phyloP scores from a whole-genome alignment of 495 filamentous ascomycete genomes.

The Aspergillus sclerotioniger region DNA sequence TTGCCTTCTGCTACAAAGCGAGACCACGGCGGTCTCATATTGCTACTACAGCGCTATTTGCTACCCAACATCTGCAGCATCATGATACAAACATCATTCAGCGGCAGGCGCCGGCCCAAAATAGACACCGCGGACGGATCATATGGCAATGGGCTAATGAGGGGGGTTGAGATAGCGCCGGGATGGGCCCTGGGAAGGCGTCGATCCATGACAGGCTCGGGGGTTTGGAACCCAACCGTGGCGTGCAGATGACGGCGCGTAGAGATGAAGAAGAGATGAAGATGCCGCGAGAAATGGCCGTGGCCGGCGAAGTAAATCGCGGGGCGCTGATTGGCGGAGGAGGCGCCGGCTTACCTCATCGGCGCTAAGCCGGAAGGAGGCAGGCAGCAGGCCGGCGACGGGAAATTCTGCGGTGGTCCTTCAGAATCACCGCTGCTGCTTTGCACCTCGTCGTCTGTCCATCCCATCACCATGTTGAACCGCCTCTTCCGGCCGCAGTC shows the following conservation, averaged over 20 bases:
- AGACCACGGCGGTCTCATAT: not conserved
- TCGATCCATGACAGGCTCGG: not conserved
- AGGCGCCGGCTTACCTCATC: constrained; percentile 32
- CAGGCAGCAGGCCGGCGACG: constrained; percentile 21
- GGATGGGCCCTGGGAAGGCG: not conserved
- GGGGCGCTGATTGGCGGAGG: constrained; percentile 30
- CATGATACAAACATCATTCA: constrained; percentile 12
- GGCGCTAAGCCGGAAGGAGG: constrained; percentile 29
- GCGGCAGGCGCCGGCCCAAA: constrained; percentile 33
- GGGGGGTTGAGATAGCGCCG: constrained; percentile 13
- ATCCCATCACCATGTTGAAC: constrained; percentile 50
- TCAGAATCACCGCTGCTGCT: constrained; percentile 12
- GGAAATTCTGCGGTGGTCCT: constrained; percentile 39
- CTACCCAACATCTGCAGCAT: constrained; percentile 14
- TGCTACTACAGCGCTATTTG: constrained; percentile 11
- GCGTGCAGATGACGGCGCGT: not conserved
- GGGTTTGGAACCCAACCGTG: not conserved
- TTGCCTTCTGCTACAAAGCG: not conserved
- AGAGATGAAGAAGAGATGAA: not conserved
- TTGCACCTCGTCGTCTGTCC: constrained; percentile 10
- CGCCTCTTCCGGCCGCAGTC: constrained; percentile 49
- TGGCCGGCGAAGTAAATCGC: constrained; percentile 24
- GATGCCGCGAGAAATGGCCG: not conserved
- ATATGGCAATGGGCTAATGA: constrained; percentile 21
- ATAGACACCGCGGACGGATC: constrained; percentile 25